Conservation (phyloP, 257 asterid species). For the Dorcoceras hygrometricum region DNA sequence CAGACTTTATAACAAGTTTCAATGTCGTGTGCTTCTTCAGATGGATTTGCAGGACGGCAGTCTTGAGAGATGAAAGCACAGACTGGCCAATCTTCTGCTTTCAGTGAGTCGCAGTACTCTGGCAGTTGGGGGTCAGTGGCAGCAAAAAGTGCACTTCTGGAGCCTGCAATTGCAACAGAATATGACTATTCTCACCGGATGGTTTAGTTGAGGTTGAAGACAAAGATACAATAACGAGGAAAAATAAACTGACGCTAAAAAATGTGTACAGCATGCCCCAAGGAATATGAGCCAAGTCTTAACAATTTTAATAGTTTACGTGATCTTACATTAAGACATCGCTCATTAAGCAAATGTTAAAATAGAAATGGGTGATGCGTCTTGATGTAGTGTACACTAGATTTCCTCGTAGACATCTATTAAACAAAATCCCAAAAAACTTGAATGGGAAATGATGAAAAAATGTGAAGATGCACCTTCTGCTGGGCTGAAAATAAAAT, state of each 20-base stretch:
- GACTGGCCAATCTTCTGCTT: slow-evolving; percentile 96
- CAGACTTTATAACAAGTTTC: slow-evolving; percentile 71
- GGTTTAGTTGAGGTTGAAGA: background rate
- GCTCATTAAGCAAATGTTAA: background rate
- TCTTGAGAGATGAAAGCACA: slow-evolving; percentile 86
- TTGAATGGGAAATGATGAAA: background rate
- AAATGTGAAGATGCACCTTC: slow-evolving; percentile 53
- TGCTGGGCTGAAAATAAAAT: slow-evolving; percentile 79
- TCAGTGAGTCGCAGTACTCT: slow-evolving; percentile 76
- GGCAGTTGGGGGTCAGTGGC: slow-evolving; percentile 92
- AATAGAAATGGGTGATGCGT: background rate
- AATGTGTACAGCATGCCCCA: background rate
- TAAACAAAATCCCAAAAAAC: too few relatives aligned
- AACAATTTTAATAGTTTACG: too few relatives aligned
- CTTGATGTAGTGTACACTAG: background rate
- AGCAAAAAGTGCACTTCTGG: slow-evolving; percentile 90
- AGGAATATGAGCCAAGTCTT: background rate
- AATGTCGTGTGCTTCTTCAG: slow-evolving; percentile 79
- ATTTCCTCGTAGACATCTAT: background rate
- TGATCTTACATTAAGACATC: background rate
- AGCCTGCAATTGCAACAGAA: slow-evolving; percentile 53
- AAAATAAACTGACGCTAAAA: background rate
- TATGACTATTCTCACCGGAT: background rate
- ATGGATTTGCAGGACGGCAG: slow-evolving; percentile 88
- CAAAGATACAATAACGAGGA: background rate